Conservation (phyloP, 495 filamentous ascomycete species). For the Xylaria cubensis region DNA sequence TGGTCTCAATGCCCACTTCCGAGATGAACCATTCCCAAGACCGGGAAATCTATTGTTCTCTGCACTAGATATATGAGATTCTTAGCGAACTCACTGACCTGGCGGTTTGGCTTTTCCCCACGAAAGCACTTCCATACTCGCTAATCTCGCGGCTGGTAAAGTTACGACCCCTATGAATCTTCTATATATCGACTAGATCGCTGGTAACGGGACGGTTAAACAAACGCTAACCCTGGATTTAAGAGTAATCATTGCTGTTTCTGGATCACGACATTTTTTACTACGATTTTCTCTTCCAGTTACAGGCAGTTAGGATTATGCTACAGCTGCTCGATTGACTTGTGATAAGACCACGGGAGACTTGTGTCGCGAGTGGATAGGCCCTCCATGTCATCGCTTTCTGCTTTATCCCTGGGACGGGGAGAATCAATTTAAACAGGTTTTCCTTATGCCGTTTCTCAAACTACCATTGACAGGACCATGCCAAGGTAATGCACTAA, state of each 20-base stretch:
- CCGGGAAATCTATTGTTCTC: conserved; percentile 12
- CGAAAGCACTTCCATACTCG: background rate
- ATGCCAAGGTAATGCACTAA: background rate
- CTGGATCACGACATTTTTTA: background rate
- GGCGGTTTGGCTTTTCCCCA: background rate
- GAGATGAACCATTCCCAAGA: conserved; percentile 18
- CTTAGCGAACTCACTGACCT: background rate
- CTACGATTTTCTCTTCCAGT: background rate
- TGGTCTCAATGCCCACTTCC: background rate
- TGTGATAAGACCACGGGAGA: background rate
- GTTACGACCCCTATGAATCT: background rate
- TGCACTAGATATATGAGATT: conserved; percentile 15
- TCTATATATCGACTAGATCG: background rate
- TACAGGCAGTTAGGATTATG: background rate
- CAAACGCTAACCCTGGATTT: background rate
- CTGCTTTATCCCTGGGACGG: background rate
- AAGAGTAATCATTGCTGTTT: background rate
- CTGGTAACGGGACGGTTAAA: background rate
- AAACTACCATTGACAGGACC: background rate
- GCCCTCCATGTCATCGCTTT: background rate
- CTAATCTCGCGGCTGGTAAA: background rate
- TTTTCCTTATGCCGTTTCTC: conserved; percentile 1
- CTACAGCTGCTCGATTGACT: background rate
- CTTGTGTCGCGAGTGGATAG: background rate
- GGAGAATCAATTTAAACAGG: background rate